Base-by-base conservation (phyloP, 2,329 filamentous ascomycete genomes). In the Nigrospora sphaerica region DNA sequence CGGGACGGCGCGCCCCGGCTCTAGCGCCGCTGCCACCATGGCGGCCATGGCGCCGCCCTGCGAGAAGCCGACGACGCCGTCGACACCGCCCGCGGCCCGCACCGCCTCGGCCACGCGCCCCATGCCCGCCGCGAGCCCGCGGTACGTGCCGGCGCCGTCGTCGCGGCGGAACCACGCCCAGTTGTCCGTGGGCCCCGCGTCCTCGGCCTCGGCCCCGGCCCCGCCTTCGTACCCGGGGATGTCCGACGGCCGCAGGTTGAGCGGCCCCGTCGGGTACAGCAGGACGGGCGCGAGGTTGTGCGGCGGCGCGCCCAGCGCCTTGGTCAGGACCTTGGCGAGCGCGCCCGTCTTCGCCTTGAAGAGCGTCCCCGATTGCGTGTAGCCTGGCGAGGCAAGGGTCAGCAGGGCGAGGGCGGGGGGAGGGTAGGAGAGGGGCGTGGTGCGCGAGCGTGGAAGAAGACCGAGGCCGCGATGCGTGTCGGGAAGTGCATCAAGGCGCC, bases 341-440 rank as follows among this genome's bases (percentile, higher is more conserved):
- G 88, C 88, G 64, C 89, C 87, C 39, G 88, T 95, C 71, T 96
- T 96, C 64, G 85, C 80, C 62, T 81, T 85, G 78, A 96, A 96
- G 52, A 90, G 73, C 4, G 83, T 67, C 4, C 91, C 90, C 28
- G 88, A 95, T 73, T 97, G 92, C 9, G 92, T 95, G 77, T 83
- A 96, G 66, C 92, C 86, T 83, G 38, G 39, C n/a, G 32, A 17
- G 33, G n/a, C 28, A 32, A 12, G 14, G 10, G n/a, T 38, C 6
- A 28, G 18, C 28, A 32, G 16, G 13, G n/a, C 23, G 13, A 35
- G 34, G n/a, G 33, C 42, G 31, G 45, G 33, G 31, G 32, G 39
- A 36, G 34, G 14, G n/a, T 46, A 34, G 47, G n/a, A 36, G 18
- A 37, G 45, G 32, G 37, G 40, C 31, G 28, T 14, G 37, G 17